Conservation (phyloP, 306 rosid species). For the Trifolium pratense region DNA sequence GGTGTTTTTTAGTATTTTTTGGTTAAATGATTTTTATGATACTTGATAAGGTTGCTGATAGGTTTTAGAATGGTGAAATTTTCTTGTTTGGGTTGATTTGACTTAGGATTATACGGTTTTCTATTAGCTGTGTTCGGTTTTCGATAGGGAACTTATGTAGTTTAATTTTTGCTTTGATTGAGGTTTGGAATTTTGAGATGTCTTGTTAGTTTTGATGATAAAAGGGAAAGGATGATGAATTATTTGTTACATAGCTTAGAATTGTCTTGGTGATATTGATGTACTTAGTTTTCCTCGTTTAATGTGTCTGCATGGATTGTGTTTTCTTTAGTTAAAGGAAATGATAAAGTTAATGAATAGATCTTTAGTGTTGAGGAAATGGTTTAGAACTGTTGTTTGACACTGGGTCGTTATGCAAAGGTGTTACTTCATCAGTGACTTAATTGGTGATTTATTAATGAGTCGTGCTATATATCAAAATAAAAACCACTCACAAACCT, state of each 20-base stretch:
- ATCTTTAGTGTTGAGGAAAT: slow-evolving; percentile 12
- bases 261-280: not conserved
- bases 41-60: slow-evolving; percentile 3
- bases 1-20: not conserved
- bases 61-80: not conserved
- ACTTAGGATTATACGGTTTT: not conserved
- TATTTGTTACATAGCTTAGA: slow-evolving; percentile 7
- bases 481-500: too few relatives aligned
- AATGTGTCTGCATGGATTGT: not conserved
- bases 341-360: not conserved
- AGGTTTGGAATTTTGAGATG: slow-evolving; percentile 6
- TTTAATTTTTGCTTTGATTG: slow-evolving; percentile 16
- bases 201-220: not conserved
- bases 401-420: not conserved
- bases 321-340: slow-evolving; percentile 16
- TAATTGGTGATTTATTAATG: not conserved
- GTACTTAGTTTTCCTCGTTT: not conserved
- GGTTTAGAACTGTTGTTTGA: slow-evolving; percentile 13
- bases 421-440: not conserved
- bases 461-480: too few relatives aligned
- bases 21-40: not conserved
- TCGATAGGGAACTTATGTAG: not conserved
- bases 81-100: slow-evolving; percentile 27
- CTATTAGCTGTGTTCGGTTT: not conserved
- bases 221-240: not conserved